Base-by-base conservation (phyloP, 345 rosid genomes). In the Balakata baccata region DNA sequence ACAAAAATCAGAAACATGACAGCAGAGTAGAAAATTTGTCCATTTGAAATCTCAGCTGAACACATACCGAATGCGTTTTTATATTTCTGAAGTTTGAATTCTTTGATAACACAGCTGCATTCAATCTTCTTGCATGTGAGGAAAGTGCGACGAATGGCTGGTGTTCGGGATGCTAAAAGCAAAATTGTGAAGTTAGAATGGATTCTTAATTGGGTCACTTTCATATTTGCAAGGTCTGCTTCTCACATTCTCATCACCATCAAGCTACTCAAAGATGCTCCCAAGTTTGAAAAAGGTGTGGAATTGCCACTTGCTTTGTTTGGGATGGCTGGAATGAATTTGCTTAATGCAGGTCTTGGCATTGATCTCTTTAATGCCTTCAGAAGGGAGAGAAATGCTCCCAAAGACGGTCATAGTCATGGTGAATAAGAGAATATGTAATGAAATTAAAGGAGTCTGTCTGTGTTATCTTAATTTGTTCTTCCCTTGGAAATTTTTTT, bases 251-350 rank as follows among this genome's bases (percentile, higher is more conserved):
- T 90, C 38, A 92, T 94, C 73, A 86, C 97, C 8, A n/a, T 81
- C 62, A 92, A 92, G 86, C 89, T 92, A 65, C 74, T 92, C 34
- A 80, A 39, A 68, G 98, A 94, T 67, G 91, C 91, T 17, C 65
- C 82, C 79, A 88, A 86, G 88, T 94, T 94, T 23, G 84, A 59
- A 61, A 88, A 64, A 70, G 98, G 97, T 3, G 71, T 90, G 0
- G 94, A 90, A 87, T 87, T 86, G 84, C 97, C 96, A 0, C 90
- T 94, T 29, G 98, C 97, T 13, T 68, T 94, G 64, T 85, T 84
- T 64, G 96, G 97, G 61, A 94, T 94, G 98, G 82, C 64, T 25
- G 97, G 97, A 70, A 90, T 94, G 98, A 88, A 92, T 83, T 38
- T 92, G 39, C 89, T 94, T 34, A 94, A 90, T 57, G 57, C 56